Conservation (phyloP, 2,329 filamentous ascomycete genomes). For the Lachnellula occidentalis region DNA sequence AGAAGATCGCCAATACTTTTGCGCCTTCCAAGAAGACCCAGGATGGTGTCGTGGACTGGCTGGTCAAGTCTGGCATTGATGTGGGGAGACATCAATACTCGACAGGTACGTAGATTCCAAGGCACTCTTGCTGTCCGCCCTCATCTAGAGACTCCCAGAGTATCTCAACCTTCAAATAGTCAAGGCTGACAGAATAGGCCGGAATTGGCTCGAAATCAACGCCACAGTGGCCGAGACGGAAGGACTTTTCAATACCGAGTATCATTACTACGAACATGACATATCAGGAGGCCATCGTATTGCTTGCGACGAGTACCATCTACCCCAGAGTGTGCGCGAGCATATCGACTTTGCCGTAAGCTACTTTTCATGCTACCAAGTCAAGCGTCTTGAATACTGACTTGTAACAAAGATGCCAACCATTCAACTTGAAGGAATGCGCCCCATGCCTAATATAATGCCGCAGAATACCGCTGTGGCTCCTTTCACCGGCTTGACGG, state of each 20-base stretch:
- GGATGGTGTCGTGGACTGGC: conserved; percentile 28
- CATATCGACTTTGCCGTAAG: conserved; percentile 41
- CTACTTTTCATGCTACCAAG: background rate
- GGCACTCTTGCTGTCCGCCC: background rate
- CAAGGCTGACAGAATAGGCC: background rate
- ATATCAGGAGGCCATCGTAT: conserved; percentile 32
- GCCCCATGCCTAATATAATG: conserved; percentile 11
- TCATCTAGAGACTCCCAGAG: background rate
- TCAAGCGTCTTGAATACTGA: background rate
- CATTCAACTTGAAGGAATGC: conserved; percentile 16
- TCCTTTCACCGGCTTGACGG: conserved; percentile 3
- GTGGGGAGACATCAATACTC: conserved; percentile 26
- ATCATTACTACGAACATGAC: conserved; percentile 51
- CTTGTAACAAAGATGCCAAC: conserved; percentile 13
- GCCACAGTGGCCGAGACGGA: conserved; percentile 29
- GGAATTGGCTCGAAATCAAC: conserved; percentile 31
- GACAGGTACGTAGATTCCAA: conserved; percentile 21
- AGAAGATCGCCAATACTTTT: conserved; percentile 33
- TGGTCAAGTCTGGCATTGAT: conserved; percentile 27
- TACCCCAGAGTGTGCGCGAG: conserved; percentile 40
- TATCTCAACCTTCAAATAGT: background rate
- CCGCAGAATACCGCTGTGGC: conserved; percentile 1
- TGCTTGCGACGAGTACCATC: conserved; percentile 37
- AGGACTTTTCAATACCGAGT: conserved; percentile 38
- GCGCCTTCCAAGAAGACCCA: conserved; percentile 28